Percentiles rank a stretch among this genome's conserved stretches.
Conservation (phyloP, 2,329 filamentous ascomycete genomes). For the Fusarium neocosmosporiellum region DNA sequence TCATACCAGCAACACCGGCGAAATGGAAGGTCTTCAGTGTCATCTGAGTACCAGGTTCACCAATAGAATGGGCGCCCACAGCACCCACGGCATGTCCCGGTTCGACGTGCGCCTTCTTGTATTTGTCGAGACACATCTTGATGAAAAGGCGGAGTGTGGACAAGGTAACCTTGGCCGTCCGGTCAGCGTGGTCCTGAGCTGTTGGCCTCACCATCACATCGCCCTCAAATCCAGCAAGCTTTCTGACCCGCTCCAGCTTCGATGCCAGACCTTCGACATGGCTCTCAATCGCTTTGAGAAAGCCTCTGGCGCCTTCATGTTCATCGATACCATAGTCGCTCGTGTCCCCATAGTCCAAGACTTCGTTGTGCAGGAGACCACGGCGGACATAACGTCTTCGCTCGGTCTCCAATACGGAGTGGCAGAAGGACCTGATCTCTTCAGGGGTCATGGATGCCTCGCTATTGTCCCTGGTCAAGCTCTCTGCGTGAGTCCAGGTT, state of each 20-base stretch:
- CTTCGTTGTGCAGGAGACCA: conserved; percentile 69
- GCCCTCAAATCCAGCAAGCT: conserved; percentile 61
- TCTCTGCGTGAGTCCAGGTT: conserved; percentile 85
- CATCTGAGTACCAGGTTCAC: conserved; percentile 99
- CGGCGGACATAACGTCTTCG: conserved; percentile 71
- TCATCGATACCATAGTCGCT: conserved; percentile 79
- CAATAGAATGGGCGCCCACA: conserved; percentile 96
- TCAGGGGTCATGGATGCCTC: conserved; percentile 79
- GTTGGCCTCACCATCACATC: conserved; percentile 35
- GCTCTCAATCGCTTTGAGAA: conserved; percentile 80
- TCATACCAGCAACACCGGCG: conserved; percentile 99
- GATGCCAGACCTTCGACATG: conserved; percentile 74
- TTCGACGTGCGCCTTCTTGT: conserved; percentile 90
- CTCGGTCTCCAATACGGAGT: conserved; percentile 74
- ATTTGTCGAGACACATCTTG: conserved; percentile 85
- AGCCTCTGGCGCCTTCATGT: conserved; percentile 84
- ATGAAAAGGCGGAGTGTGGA: conserved; percentile 82
- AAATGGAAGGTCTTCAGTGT: conserved; percentile 99
- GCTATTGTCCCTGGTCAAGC: conserved; percentile 81
- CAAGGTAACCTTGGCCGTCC: conserved; percentile 85
- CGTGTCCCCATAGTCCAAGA: conserved; percentile 76
- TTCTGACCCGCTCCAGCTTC: conserved; percentile 67
- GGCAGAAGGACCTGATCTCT: conserved; percentile 77
- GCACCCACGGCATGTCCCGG: conserved; percentile 96
- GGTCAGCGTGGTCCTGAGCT: conserved; percentile 65